Evolutionary conservation across 2,329 filamentous ascomycete genomes (phyloP).

Genomic region (Pestalotiopsis sp.): DNA sequence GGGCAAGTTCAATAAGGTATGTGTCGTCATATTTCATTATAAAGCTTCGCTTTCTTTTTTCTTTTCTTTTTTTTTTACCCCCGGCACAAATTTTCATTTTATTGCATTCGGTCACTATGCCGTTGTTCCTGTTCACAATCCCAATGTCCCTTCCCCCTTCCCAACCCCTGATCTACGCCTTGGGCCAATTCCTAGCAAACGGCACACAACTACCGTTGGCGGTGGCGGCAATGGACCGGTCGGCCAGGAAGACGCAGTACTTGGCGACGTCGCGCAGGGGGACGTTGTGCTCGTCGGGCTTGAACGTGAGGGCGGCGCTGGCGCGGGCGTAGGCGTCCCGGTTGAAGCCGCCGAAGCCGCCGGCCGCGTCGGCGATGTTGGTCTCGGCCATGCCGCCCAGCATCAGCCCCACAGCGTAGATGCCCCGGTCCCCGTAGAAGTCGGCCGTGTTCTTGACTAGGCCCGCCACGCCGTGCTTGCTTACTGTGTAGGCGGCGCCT

Average conservation of each 20-base stretch:
- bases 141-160: not conserved
- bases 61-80: too few relatives aligned
- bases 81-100: too few relatives aligned
- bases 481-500: constrained; percentile 52
- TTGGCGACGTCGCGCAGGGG: constrained; percentile 38
- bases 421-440: constrained; percentile 55
- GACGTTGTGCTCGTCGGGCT: constrained; percentile 27
- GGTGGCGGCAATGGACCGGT: constrained; percentile 19
- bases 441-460: constrained; percentile 60
- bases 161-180: not conserved
- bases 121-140: not conserved
- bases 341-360: constrained; percentile 29
- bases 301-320: constrained; percentile 25
- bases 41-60: too few relatives aligned
- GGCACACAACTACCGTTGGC: constrained; percentile 22
- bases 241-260: constrained; percentile 28
- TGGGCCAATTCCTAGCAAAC: constrained; percentile 28
- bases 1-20: too few relatives aligned
- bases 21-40: too few relatives aligned
- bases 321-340: constrained; percentile 30
- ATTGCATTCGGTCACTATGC: not conserved
- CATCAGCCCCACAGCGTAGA: constrained; percentile 52
- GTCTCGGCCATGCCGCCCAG: constrained; percentile 55
- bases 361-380: constrained; percentile 51
- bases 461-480: constrained; percentile 55